phyloP scores from a whole-genome alignment of 1,284 basidiomycete species.

The Ceratobasidium sp. region DNA sequence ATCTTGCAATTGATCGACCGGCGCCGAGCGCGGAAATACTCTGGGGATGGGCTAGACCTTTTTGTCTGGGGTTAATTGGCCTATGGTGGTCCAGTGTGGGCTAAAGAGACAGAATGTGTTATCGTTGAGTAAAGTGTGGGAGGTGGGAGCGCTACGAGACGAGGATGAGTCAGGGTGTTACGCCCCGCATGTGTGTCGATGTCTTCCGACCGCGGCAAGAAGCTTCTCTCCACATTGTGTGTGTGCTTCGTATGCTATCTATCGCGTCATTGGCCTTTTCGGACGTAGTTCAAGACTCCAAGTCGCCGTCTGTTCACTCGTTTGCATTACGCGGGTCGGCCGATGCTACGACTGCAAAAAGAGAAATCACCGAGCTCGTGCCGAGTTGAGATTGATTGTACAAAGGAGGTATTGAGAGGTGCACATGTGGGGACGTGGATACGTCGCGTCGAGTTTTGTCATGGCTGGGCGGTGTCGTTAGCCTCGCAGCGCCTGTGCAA shows the following conservation, averaged over 20 bases:
- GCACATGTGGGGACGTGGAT: neutral
- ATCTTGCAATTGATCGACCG: neutral
- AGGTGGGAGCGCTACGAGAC: no score
- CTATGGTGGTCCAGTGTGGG: neutral
- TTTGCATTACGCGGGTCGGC: neutral
- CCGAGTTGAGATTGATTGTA: slow-evolving; percentile 1
- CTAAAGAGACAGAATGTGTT: neutral
- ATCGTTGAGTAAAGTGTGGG: neutral
- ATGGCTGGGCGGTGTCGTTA: neutral
- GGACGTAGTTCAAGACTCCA: neutral
- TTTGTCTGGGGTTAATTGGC: neutral
- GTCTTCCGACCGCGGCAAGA: neutral
- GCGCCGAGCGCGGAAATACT: neutral
- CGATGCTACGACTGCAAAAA: neutral
- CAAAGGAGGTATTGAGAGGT: no score
- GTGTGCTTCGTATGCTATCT: neutral
- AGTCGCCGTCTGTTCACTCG: neutral
- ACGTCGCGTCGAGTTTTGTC: no score
- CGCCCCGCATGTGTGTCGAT: neutral
- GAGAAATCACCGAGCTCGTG: neutral
- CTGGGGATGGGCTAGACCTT: no score
- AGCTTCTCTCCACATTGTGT: neutral
- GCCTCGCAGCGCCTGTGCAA: neutral
- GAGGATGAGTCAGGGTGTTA: no score
- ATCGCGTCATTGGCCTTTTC: neutral